phyloP scores from a whole-genome alignment of 495 filamentous ascomycete species.

The Aspergillus homomorphus region DNA sequence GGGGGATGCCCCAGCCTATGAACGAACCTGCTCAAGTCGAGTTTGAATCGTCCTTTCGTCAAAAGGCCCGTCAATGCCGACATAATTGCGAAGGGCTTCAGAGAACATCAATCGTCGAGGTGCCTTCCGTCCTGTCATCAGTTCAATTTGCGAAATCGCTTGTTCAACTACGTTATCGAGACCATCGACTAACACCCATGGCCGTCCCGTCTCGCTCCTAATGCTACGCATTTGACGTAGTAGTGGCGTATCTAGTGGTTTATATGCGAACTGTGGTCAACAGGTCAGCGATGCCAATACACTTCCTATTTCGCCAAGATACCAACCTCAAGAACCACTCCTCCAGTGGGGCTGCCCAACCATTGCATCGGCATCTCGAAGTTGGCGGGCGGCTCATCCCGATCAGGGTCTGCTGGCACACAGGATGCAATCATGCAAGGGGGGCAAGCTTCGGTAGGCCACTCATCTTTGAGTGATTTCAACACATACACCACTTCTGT shows the following conservation, averaged over 20 bases:
- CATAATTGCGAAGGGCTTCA: slow-evolving; percentile 57
- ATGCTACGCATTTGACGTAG: slow-evolving; percentile 60
- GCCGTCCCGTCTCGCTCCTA: slow-evolving; percentile 55
- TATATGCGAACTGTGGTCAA: slow-evolving; percentile 60
- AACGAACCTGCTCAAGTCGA: slow-evolving; percentile 34
- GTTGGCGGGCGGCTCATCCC: slow-evolving; percentile 62
- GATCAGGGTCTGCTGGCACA: slow-evolving; percentile 65
- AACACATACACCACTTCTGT: slow-evolving; percentile 59
- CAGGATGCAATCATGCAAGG: slow-evolving; percentile 77
- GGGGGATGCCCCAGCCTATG: neutral
- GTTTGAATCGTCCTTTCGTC: slow-evolving; percentile 45
- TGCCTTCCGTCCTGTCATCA: slow-evolving; percentile 79
- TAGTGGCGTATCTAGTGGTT: slow-evolving; percentile 68
- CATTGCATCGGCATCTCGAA: slow-evolving; percentile 74
- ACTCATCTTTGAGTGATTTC: slow-evolving; percentile 54
- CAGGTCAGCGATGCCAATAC: slow-evolving; percentile 18
- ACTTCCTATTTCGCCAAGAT: neutral
- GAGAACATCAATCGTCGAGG: slow-evolving; percentile 70
- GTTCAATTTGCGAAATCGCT: slow-evolving; percentile 78
- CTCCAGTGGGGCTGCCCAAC: slow-evolving; percentile 73
- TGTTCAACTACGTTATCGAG: slow-evolving; percentile 77
- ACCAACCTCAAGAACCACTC: slow-evolving; percentile 71
- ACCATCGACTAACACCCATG: slow-evolving; percentile 78
- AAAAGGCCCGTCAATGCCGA: slow-evolving; percentile 40
- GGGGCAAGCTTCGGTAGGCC: slow-evolving; percentile 60